These are phyloP conservation scores for Chrysosporium keratinophilum DNA, from an alignment of 2,329 filamentous ascomycete species.

Conservation along the genomic window DNA sequence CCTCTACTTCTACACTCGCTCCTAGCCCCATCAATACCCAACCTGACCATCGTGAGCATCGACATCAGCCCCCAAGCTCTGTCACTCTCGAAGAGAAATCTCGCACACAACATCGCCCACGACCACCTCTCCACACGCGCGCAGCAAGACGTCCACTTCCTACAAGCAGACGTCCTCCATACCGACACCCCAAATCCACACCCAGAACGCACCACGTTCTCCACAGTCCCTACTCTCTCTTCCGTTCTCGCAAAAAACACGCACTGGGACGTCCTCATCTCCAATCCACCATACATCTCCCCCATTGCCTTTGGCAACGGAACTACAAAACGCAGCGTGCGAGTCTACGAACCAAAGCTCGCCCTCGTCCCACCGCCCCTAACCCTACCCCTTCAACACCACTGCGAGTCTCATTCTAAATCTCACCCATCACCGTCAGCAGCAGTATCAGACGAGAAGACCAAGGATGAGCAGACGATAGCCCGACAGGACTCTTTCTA, in stretches of 20 bases:
- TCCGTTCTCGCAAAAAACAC: background rate
- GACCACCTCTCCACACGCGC: constrained; percentile 22
- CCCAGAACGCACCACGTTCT: background rate
- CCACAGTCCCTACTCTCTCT: background rate
- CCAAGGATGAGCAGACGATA: background rate
- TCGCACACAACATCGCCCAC: constrained; percentile 40
- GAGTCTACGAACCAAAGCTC: constrained; percentile 66
- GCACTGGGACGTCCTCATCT: constrained; percentile 55
- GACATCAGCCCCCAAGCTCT: constrained; percentile 63
- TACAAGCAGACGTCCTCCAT: constrained; percentile 36
- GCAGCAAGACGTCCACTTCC: constrained; percentile 36
- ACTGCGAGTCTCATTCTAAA: background rate
- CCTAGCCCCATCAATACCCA: constrained; percentile 36
- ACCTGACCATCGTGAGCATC: constrained; percentile 52
- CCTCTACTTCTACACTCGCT: constrained; percentile 61
- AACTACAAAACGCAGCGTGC: constrained; percentile 61
- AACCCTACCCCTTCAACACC: background rate
- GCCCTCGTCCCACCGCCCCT: constrained; percentile 58
- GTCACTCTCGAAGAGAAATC: constrained; percentile 54
- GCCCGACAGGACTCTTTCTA: constrained; percentile 28
- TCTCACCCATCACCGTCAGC: too few species aligned
- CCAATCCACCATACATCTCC: constrained; percentile 90
- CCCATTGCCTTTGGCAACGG: constrained; percentile 45
- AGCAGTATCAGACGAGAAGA: background rate
- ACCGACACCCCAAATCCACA: background rate